Conservation (phyloP, 2,329 filamentous ascomycete genomes). For the Aureobasidium pullulans region DNA sequence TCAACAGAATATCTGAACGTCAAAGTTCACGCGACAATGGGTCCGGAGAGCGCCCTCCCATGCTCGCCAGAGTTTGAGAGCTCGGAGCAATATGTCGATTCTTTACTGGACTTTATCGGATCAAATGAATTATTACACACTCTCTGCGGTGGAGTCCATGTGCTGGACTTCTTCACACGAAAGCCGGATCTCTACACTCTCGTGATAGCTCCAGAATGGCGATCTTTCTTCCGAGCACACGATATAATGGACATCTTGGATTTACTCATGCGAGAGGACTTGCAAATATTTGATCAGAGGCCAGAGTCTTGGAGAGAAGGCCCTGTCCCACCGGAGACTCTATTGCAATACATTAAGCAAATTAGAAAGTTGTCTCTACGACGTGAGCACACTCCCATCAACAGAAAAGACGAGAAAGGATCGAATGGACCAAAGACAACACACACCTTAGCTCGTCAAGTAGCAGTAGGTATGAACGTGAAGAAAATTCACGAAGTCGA, state of each 20-base stretch:
- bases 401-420: constrained; percentile 18
- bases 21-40: constrained; percentile 30
- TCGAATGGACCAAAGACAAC: constrained; percentile 1
- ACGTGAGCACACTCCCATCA: constrained; percentile 46
- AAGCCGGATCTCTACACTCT: constrained; percentile 74
- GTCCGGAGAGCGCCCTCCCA: constrained; percentile 53
- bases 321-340: constrained; percentile 41
- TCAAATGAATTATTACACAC: constrained; percentile 72
- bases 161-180: constrained; percentile 89
- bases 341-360: constrained; percentile 65
- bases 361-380: constrained; percentile 63
- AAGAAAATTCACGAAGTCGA: constrained; percentile 95
- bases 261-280: constrained; percentile 70
- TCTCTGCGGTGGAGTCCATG: constrained; percentile 93
- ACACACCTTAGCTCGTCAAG: constrained; percentile 52
- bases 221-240: constrained; percentile 63
- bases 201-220: constrained; percentile 74
- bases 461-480: constrained; percentile 85
- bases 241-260: constrained; percentile 72
- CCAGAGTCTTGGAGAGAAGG: constrained; percentile 35
- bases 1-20: neutral
- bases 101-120: constrained; percentile 67
- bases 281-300: constrained; percentile 39
- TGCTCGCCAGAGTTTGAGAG: constrained; percentile 59
- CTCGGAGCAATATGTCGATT: constrained; percentile 69